phyloP scores from a whole-genome alignment of 805 yeast genomes.

The Metschnikowia cubensis region DNA sequence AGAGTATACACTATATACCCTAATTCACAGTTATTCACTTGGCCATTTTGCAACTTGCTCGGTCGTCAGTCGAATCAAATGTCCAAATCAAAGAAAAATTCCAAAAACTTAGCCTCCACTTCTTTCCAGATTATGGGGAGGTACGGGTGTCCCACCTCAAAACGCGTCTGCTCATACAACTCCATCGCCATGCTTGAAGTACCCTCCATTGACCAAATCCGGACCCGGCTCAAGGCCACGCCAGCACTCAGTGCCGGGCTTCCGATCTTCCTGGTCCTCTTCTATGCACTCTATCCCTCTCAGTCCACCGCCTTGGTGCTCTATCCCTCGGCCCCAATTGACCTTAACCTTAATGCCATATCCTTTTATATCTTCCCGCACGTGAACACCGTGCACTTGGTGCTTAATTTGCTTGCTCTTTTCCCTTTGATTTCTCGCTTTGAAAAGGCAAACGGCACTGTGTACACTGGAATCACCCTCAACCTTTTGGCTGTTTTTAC shows the following conservation, averaged over 20 bases:
- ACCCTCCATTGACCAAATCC: background rate
- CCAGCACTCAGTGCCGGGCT: constrained; percentile 67
- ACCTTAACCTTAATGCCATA: constrained; percentile 44
- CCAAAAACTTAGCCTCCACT: background rate
- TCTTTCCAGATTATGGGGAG: too few species aligned
- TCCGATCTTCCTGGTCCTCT: constrained; percentile 46
- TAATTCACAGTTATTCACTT: too few species aligned
- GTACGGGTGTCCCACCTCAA: background rate
- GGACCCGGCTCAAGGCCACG: constrained; percentile 9
- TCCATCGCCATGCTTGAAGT: background rate
- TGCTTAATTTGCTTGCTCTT: constrained; percentile 54
- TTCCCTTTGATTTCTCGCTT: constrained; percentile 58
- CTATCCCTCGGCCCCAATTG: constrained; percentile 49
- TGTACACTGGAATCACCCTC: constrained; percentile 76
- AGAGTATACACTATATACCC: too few species aligned
- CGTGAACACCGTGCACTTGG: constrained; percentile 54
- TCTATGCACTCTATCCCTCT: constrained; percentile 35
- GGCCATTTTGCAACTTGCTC: too few species aligned
- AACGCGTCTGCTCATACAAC: background rate
- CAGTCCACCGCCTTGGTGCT: constrained; percentile 14
- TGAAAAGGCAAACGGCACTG: constrained; percentile 76
- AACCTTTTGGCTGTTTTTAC: constrained; percentile 67
- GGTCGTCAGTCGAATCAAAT: too few species aligned
- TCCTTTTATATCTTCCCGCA: constrained; percentile 76
- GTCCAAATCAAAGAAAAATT: too few species aligned